These are phyloP conservation scores for Juglanconis juglandina DNA, from an alignment of 2,329 filamentous ascomycete species.

Conservation along the genomic window DNA sequence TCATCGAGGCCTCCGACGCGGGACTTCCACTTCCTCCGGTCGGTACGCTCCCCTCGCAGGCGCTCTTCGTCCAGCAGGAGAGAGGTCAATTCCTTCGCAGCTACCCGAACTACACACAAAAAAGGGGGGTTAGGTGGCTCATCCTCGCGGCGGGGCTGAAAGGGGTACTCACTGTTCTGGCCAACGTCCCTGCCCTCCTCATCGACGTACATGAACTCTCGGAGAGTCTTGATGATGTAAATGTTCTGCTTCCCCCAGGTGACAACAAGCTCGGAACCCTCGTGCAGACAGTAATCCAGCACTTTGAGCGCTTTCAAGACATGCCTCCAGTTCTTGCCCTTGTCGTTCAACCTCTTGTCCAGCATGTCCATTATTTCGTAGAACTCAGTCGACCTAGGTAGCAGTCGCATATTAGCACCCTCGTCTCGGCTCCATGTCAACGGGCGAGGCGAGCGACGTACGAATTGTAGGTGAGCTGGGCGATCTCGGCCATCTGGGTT, in stretches of 20 bases:
- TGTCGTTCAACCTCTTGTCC: constrained; percentile 97
- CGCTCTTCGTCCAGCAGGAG: constrained; percentile 92
- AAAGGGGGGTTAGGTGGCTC: constrained; percentile 22
- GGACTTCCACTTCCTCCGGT: constrained; percentile 94
- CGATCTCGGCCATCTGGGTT: constrained; percentile 98
- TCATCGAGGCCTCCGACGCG: constrained; percentile 92
- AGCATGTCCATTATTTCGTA: constrained; percentile 99
- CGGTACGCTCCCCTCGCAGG: constrained; percentile 81
- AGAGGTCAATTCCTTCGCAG: constrained; percentile 91
- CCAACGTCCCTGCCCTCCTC: constrained; percentile 95
- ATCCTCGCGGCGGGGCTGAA: too few relatives aligned
- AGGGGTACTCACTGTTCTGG: constrained; percentile 71
- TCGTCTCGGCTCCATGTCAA: neutral
- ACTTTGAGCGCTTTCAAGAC: constrained; percentile 97
- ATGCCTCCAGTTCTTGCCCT: constrained; percentile 99
- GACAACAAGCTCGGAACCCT: constrained; percentile 92
- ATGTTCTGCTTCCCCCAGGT: constrained; percentile 98
- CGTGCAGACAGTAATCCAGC: constrained; percentile 94
- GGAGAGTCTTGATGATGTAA: constrained; percentile 97
- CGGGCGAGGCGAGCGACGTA: constrained; percentile 45
- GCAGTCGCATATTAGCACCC: constrained; percentile 3
- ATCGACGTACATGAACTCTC: constrained; percentile 95
- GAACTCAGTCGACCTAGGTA: constrained; percentile 81
- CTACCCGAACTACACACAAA: constrained; percentile 70
- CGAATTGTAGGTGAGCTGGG: constrained; percentile 97